A percentile compares a stretch with the other conserved stretches of the same genome.
Evolutionary conservation across 2,329 filamentous ascomycete genomes (phyloP).

Genomic region (Thelonectria rubi): DNA sequence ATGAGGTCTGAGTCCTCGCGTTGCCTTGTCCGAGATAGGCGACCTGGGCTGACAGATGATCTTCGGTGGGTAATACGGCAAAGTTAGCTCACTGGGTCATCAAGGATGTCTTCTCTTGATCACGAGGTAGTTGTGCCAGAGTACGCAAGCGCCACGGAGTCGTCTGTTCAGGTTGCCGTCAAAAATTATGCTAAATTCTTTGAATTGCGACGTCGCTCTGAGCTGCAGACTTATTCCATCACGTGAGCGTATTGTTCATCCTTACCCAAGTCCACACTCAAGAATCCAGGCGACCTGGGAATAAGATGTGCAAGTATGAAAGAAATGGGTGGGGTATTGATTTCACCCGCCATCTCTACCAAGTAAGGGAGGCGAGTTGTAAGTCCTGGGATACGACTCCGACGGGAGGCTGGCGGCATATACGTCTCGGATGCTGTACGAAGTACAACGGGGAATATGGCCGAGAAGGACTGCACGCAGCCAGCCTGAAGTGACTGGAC

Average conservation of each 20-base stretch:
- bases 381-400: too few relatives aligned
- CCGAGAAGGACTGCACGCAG: too few relatives aligned
- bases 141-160: neutral
- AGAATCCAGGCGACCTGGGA: too few relatives aligned
- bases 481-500: too few relatives aligned
- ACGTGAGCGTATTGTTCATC: conserved; percentile 8
- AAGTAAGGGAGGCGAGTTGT: too few relatives aligned
- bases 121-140: neutral
- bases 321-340: too few relatives aligned
- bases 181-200: neutral
- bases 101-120: neutral
- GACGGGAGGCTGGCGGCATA: too few relatives aligned
- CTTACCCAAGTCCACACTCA: neutral
- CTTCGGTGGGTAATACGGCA: neutral
- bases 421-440: too few relatives aligned
- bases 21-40: conserved; percentile 18
- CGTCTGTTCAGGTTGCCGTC: too few relatives aligned
- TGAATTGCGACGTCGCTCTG: conserved; percentile 9
- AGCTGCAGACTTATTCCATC: conserved; percentile 19
- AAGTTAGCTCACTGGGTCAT: conserved; percentile 1
- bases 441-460: too few relatives aligned
- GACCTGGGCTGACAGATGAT: conserved; percentile 5
- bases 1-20: conserved; percentile 9
- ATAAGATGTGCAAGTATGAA: too few relatives aligned
- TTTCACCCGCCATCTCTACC: too few relatives aligned